phyloP scores from a whole-genome alignment of 306 rosid species.

The Oemleria cerasiformis region DNA sequence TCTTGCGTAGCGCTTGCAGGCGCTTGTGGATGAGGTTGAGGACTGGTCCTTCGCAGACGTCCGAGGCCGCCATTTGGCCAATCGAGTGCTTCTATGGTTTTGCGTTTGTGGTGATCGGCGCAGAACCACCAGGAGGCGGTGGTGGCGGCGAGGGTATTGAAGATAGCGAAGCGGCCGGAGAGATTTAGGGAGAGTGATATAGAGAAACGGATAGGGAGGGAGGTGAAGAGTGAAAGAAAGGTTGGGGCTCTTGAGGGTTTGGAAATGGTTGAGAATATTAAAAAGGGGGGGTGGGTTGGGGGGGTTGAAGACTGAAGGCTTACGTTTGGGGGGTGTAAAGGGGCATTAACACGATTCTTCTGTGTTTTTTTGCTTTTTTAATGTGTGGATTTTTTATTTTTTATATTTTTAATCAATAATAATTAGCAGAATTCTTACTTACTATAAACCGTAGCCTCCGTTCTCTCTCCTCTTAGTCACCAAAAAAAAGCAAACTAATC shows the following conservation, averaged over 20 bases:
- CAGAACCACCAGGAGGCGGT: conserved; percentile 22
- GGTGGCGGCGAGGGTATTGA: conserved; percentile 24
- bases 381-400: no score
- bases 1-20: conserved; percentile 74
- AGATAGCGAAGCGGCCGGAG: background rate
- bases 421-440: no score
- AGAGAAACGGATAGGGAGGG: background rate
- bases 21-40: conserved; percentile 88
- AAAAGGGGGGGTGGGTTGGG: background rate
- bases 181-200: background rate
- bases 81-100: background rate
- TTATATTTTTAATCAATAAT: no score
- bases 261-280: background rate
- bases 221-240: background rate
- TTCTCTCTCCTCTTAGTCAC: no score
- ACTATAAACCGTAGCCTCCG: no score
- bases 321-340: no score
- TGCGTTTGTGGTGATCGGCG: background rate
- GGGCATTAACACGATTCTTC: background rate
- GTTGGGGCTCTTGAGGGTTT: background rate
- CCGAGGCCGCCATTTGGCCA: conserved; percentile 58
- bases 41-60: conserved; percentile 80
- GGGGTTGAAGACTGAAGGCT: no score
- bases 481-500: no score
- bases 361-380: background rate